phyloP scores from a whole-genome alignment of 164 flowering plant genomes.

The Dillenia turbinata region DNA sequence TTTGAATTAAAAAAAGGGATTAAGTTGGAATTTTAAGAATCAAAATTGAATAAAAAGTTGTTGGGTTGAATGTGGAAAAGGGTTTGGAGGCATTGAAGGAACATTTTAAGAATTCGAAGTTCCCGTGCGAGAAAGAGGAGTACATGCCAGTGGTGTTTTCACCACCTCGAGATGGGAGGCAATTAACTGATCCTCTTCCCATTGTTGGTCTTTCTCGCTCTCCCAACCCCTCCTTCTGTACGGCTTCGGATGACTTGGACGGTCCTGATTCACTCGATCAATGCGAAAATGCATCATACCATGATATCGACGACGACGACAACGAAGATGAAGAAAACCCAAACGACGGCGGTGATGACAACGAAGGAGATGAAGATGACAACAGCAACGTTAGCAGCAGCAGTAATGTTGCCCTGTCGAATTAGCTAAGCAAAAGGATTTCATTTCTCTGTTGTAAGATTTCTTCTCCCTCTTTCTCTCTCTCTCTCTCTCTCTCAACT shows the following conservation, averaged over 20 bases:
- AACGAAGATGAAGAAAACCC: constrained; percentile 1
- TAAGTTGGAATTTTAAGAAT: too few relatives aligned
- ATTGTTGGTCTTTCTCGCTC: constrained; percentile 27
- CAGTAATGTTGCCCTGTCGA: background rate
- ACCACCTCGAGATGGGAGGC: constrained; percentile 85
- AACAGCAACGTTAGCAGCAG: background rate
- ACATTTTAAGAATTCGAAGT: constrained; percentile 92
- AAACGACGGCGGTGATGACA: background rate
- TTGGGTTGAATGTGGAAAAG: constrained; percentile 18
- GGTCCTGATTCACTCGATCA: background rate
- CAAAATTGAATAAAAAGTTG: too few relatives aligned
- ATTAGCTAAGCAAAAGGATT: constrained; percentile 6
- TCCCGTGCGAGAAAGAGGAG: constrained; percentile 68
- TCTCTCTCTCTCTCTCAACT: too few relatives aligned
- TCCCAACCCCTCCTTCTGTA: background rate
- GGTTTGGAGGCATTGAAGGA: constrained; percentile 87
- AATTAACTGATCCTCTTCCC: constrained; percentile 51
- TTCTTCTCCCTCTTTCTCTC: background rate
- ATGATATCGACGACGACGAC: background rate
- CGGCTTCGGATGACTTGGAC: background rate
- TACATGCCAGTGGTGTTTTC: constrained; percentile 80
- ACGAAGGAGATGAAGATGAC: background rate
- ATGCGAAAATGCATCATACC: background rate
- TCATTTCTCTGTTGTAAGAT: constrained; percentile 8
- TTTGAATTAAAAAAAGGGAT: background rate